phyloP scores from a whole-genome alignment of 495 filamentous ascomycete genomes.

The Bacidia rubella region DNA sequence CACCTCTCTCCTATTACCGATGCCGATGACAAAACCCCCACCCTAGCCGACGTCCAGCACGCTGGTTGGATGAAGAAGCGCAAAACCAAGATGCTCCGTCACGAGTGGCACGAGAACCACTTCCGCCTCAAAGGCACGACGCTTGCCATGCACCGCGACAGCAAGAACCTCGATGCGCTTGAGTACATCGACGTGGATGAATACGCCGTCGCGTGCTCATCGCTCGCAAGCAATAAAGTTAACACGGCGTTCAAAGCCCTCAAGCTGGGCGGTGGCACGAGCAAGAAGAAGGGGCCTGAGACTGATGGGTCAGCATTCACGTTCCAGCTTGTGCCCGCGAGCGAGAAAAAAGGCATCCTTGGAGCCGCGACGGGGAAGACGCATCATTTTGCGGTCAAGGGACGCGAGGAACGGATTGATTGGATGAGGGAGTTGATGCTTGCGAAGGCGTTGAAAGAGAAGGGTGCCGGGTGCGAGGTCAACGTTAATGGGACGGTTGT shows the following conservation, averaged over 20 bases:
- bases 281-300: conserved; percentile 30
- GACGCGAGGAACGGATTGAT: conserved; percentile 78
- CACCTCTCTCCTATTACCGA: conserved; percentile 23
- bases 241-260: conserved; percentile 79
- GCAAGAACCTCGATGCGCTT: conserved; percentile 40
- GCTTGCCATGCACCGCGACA: conserved; percentile 69
- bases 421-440: conserved; percentile 99
- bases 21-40: conserved; percentile 15
- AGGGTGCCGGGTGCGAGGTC: conserved; percentile 67
- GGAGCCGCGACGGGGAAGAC: conserved; percentile 44
- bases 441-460: conserved; percentile 74
- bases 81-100: conserved; percentile 72
- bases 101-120: conserved; percentile 87
- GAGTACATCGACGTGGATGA: conserved; percentile 90
- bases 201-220: conserved; percentile 85
- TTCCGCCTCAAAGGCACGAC: conserved; percentile 75
- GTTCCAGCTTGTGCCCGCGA: conserved; percentile 80
- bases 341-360: conserved; percentile 39
- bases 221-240: conserved; percentile 58
- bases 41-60: conserved; percentile 40
- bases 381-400: conserved; percentile 89
- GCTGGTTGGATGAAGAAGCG: conserved; percentile 91
- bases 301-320: conserved; percentile 54
- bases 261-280: conserved; percentile 43
- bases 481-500: conserved; percentile 72